A percentile compares a stretch with the other conserved stretches of the same genome.
These are phyloP conservation scores for Pyrenochaeta sp. DNA, from an alignment of 2,329 filamentous ascomycete species.

Conservation along the genomic window DNA sequence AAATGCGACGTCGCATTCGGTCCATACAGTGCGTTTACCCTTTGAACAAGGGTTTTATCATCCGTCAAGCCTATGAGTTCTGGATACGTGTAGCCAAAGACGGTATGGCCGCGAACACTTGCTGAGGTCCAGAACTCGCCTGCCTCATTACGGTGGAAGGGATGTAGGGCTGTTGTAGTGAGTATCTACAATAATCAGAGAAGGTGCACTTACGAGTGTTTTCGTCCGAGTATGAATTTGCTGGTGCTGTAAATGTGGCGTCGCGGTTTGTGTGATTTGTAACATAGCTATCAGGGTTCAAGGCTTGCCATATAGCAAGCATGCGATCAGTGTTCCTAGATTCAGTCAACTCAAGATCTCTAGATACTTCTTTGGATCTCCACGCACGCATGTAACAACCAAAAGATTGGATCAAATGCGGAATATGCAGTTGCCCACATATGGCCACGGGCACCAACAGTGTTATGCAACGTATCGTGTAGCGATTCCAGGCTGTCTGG, in stretches of 20 bases:
- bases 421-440: constrained; percentile 73
- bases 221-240: constrained; percentile 63
- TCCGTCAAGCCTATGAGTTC: constrained; percentile 58
- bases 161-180: too few species aligned
- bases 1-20: constrained; percentile 37
- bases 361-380: too few species aligned
- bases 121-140: constrained; percentile 75
- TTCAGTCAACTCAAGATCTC: neutral
- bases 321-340: constrained; percentile 74
- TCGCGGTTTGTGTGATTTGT: constrained; percentile 61
- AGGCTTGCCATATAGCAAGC: constrained; percentile 78
- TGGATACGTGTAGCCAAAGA: constrained; percentile 78
- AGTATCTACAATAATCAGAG: neutral
- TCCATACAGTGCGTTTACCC: constrained; percentile 71
- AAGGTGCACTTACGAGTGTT: constrained; percentile 54
- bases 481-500: constrained; percentile 36
- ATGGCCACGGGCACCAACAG: constrained; percentile 35
- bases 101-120: constrained; percentile 64
- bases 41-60: constrained; percentile 52
- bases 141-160: constrained; percentile 46
- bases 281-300: constrained; percentile 75
- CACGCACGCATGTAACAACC: constrained; percentile 70
- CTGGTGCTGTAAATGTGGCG: constrained; percentile 68
- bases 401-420: constrained; percentile 82
- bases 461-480: constrained; percentile 41